Percentiles rank a stretch among this genome's conserved stretches.
Evolutionary conservation across 208 protist species (phyloP).

Genomic region (Acanthamoeba royreba): DNA sequence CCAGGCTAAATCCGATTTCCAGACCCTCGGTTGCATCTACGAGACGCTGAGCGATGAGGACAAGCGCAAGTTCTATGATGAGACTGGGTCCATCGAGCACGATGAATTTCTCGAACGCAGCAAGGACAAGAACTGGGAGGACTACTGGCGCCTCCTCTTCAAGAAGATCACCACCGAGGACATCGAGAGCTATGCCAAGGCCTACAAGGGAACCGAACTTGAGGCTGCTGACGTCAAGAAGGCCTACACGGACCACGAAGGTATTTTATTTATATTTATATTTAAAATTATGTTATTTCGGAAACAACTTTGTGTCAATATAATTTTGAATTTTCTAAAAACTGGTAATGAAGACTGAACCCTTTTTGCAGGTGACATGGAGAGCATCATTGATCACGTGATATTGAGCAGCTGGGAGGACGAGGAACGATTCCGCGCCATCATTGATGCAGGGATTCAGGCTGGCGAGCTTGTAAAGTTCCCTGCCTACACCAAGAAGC

Average conservation of each 20-base stretch:
- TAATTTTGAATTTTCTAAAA: no score
- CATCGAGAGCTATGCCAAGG: slow-evolving; percentile 8
- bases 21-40: slow-evolving; percentile 7
- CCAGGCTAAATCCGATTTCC: background rate
- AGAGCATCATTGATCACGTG: background rate
- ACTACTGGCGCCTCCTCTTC: slow-evolving; percentile 34
- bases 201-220: background rate
- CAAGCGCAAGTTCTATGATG: slow-evolving; percentile 1
- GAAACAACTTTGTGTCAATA: no score
- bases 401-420: slow-evolving; percentile 28
- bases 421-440: background rate
- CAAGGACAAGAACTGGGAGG: slow-evolving; percentile 1
- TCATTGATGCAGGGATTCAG: background rate
- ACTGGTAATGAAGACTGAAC: no score
- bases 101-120: background rate
- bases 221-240: background rate
- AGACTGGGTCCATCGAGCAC: background rate
- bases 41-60: slow-evolving; percentile 2
- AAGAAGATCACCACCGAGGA: slow-evolving; percentile 9
- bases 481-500: background rate
- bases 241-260: background rate
- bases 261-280: background rate
- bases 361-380: slow-evolving; percentile 12
- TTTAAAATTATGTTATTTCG: no score
- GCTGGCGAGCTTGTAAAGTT: background rate